phyloP scores from a whole-genome alignment of 2,329 filamentous ascomycete species.

The Claviceps sorghi region DNA sequence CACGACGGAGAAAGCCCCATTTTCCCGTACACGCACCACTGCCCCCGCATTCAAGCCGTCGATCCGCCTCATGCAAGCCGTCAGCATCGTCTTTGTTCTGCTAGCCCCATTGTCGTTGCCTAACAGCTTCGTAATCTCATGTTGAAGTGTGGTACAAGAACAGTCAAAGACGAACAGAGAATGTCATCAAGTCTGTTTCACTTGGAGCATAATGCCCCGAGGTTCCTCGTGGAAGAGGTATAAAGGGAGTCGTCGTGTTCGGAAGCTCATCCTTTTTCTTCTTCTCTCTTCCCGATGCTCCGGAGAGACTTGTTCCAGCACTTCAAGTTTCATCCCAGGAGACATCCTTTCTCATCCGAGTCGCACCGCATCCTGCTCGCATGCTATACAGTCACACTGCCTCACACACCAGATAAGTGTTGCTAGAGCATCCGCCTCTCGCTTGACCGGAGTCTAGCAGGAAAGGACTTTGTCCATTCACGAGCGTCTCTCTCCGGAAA shows the following conservation, averaged over 20 bases:
- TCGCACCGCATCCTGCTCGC: background rate
- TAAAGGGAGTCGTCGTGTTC: conserved; percentile 46
- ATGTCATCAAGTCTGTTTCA: conserved; percentile 26
- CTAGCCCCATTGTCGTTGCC: conserved; percentile 9
- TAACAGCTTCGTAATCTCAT: conserved; percentile 14
- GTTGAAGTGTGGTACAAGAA: conserved; percentile 27
- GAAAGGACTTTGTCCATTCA: background rate
- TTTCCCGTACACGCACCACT: conserved; percentile 3
- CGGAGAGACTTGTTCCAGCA: background rate
- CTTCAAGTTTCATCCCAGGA: background rate
- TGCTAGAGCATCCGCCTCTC: background rate
- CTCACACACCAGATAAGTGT: background rate
- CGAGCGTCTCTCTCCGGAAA: background rate
- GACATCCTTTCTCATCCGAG: background rate
- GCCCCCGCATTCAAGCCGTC: conserved; percentile 14
- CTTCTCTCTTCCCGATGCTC: conserved; percentile 18
- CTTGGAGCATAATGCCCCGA: conserved; percentile 19
- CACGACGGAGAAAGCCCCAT: background rate
- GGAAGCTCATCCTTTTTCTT: conserved; percentile 32
- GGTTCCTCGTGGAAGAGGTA: conserved; percentile 29
- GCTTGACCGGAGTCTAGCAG: background rate
- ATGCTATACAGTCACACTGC: background rate
- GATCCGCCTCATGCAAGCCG: conserved; percentile 19
- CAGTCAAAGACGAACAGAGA: conserved; percentile 27
- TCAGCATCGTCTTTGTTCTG: background rate